Evolutionary conservation across 768 basidiomycete species (phyloP), one percentile per base, ranked within the genome.

Genomic region (Kwoniella newhampshirensis): DNA sequence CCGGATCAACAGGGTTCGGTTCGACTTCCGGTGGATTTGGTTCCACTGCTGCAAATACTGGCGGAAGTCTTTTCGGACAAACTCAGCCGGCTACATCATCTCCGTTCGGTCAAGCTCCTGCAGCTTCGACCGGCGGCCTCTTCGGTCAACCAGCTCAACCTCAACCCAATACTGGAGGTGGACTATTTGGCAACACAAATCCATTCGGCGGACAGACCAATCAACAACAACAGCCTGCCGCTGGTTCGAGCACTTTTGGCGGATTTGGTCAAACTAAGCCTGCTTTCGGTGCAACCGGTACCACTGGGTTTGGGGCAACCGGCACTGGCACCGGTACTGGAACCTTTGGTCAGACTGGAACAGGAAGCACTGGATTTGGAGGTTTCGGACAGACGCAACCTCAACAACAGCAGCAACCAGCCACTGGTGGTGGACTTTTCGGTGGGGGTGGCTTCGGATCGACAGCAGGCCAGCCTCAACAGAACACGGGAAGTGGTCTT

Each of bases 141-240:
- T 70, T 75, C 50, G 71, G 79, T 1, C 80, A 81, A 62, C 71
- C 81, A 54, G 57, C 61, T 44, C 77, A 49, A 70, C 77, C 3
- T 63, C 78, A 18, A 65, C 77, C 74, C 2, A 62, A 75, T 25
- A 71, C 75, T 17, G 64, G 68, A 36, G 67, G 64, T 35, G 66
- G 66, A 18, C 48, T 72, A 11, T 75, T 75, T 46, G 64, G 63
- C 35, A 60, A 50, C 20, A 64, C 60, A 8, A 67, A 47, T 47
- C 44, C 42, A 20, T 57, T 59, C 53, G 43, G 43, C 43, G 56
- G 50, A 75, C 78, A 53, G 76, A 78, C 8, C 76, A 78, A 54
- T 57, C 48, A 49, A n/a, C 60, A 59, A 17, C 51, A 72, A 70
- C 60, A 64, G 25, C 73, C 77, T 28, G 73, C 76, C 63, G 59